phyloP scores from a whole-genome alignment of 805 yeast genomes.

The Sugiyamaella smithiae region DNA sequence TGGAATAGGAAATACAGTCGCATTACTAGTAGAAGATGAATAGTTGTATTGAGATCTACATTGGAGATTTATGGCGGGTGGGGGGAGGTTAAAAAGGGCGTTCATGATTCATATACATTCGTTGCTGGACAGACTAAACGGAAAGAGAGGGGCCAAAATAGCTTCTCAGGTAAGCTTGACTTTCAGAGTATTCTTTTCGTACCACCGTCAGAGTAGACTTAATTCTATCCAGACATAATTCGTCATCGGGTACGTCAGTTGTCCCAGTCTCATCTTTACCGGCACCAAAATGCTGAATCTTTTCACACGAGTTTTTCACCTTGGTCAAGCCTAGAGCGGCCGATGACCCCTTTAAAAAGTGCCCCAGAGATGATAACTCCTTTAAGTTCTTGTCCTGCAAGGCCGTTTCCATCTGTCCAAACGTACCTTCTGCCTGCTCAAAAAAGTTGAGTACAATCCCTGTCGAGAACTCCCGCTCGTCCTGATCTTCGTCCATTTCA shows the following conservation, averaged over 20 bases:
- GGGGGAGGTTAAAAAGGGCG: too few relatives aligned
- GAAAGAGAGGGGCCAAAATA: constrained; percentile 27
- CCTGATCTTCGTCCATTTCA: constrained; percentile 93
- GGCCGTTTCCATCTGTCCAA: constrained; percentile 63
- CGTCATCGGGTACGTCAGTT: constrained; percentile 29
- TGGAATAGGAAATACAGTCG: too few relatives aligned
- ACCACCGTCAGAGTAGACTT: constrained; percentile 29
- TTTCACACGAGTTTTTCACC: constrained; percentile 84
- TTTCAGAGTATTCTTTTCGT: constrained; percentile 36
- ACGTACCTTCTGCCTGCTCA: constrained; percentile 84
- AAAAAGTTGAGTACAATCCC: constrained; percentile 78
- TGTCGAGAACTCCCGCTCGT: constrained; percentile 72
- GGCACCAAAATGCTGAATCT: constrained; percentile 87
- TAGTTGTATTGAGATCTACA: not conserved
- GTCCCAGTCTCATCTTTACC: constrained; percentile 39
- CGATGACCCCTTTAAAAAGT: constrained; percentile 91
- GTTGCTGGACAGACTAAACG: too few relatives aligned
- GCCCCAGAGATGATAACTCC: constrained; percentile 75
- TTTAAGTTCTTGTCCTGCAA: constrained; percentile 45
- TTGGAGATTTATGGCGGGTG: too few relatives aligned
- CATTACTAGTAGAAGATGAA: too few relatives aligned
- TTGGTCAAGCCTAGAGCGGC: constrained; percentile 85
- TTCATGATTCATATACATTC: constrained; percentile 1
- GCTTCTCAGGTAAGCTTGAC: constrained; percentile 28
- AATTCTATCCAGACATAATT: constrained; percentile 34